Evolutionary conservation across 2,329 filamentous ascomycete genomes (phyloP).

Genomic region (Polychaeton citri): DNA sequence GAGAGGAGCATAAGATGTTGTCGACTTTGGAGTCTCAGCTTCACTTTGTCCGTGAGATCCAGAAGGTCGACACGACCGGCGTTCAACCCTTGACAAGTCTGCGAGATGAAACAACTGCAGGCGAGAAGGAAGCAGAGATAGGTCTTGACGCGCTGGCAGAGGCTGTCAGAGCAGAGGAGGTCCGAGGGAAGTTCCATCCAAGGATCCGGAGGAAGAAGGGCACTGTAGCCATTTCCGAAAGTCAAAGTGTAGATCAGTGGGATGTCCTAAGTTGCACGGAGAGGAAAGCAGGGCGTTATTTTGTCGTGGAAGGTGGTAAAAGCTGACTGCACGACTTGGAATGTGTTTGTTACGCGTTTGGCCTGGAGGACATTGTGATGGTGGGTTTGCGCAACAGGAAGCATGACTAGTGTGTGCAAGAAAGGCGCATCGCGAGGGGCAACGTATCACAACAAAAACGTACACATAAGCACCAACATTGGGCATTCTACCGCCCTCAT

Average conservation of each 20-base stretch:
- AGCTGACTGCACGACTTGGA: no score
- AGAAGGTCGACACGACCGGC: conserved; percentile 59
- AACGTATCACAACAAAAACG: no score
- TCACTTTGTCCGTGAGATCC: conserved; percentile 79
- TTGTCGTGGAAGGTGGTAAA: conserved; percentile 57
- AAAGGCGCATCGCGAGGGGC: no score
- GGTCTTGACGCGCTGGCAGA: conserved; percentile 43
- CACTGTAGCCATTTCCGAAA: conserved; percentile 8
- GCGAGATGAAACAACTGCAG: conserved; percentile 59
- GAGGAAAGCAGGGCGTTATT: conserved; percentile 57
- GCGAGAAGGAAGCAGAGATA: conserved; percentile 44
- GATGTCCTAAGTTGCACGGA: conserved; percentile 55
- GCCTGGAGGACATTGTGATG: no score
- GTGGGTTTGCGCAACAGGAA: no score
- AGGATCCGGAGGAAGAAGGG: conserved; percentile 38
- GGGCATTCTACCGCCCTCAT: no score
- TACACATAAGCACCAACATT: no score
- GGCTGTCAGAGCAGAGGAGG: conserved; percentile 46
- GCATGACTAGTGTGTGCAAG: no score
- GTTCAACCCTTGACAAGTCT: conserved; percentile 66
- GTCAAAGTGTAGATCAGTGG: conserved; percentile 39
- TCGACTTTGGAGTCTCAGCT: conserved; percentile 67
- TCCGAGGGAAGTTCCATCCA: conserved; percentile 40
- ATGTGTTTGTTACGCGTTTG: no score
- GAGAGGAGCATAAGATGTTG: conserved; percentile 59